Base-by-base conservation (phyloP, 1,284 basidiomycete genomes). In the Acaromyces ingoldii region DNA sequence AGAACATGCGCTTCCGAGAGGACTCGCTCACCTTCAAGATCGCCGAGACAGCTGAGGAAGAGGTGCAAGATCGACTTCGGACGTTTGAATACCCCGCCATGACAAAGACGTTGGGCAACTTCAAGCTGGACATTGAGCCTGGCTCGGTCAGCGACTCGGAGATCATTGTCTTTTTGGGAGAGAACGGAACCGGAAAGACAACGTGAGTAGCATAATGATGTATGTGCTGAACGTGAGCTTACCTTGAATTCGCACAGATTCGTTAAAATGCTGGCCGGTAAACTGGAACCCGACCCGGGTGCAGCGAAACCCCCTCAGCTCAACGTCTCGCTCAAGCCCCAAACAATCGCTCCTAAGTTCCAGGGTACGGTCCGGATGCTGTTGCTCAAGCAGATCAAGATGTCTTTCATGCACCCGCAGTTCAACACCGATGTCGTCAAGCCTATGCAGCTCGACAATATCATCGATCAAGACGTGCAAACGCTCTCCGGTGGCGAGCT, bases 351-450 rank as follows among this genome's bases (percentile, higher is more conserved):
- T 25, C 72, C 72, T 57, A 75, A 75, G 63, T 75, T 74, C 70
- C 63, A 67, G 49, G 72, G 72, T 21, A 72, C 72, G 9, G 72
- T 75, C 30, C 69, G 71, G 31, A 72, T 72, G 72, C 62, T 75
- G 30, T 54, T 75, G 54, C 55, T 75, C 53, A 75, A 75, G 67
- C 70, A 72, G 57, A 74, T 75, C 69, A 75, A 75, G 62, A 55
- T 62, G 1, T 63, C 70, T 6, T 75, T 74, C 43, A 70, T 75
- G 71, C 72, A 75, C 51, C 72, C 72, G 9, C 72, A 75, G 52
- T 75, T 75, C 72, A 71, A 75, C 62, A 74, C 71, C 17, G 72
- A 75, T 51, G 72, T 75, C n/a, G 65, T 72, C 43, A 75, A 75
- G 64, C 72, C 72, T 38, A 75, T 75, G 72, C 63, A 65, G 33